Conservation (phyloP, 1,139 yeast genomes). For the Candida sojae region DNA sequence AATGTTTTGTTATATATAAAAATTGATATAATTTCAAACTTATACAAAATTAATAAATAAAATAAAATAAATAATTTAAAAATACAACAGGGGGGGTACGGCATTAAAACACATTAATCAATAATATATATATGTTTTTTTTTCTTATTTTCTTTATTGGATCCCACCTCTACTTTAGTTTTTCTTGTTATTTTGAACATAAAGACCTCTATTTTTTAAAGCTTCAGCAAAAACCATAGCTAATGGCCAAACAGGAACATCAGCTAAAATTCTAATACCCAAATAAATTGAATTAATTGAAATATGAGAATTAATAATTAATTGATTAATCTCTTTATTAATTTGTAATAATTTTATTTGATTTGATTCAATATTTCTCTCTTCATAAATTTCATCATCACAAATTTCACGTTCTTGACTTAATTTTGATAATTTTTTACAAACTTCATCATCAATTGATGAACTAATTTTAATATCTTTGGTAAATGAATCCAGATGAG, state of each 20-base stretch:
- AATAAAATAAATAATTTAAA: too few relatives aligned
- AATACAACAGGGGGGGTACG: too few relatives aligned
- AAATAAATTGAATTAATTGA: constrained; percentile 60
- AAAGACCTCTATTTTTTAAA: constrained; percentile 63
- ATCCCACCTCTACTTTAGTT: neutral
- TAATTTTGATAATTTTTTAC: constrained; percentile 9
- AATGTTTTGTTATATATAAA: too few relatives aligned
- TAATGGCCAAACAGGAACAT: constrained; percentile 83
- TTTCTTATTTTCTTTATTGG: too few relatives aligned
- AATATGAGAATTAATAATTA: constrained; percentile 42
- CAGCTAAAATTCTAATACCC: constrained; percentile 73
- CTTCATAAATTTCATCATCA: constrained; percentile 14
- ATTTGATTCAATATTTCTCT: constrained; percentile 10
- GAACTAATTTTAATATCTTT: constrained; percentile 15
- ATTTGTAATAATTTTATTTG: constrained; percentile 8
- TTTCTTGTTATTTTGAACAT: constrained; percentile 12
- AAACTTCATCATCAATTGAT: constrained; percentile 4
- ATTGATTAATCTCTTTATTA: constrained; percentile 33
- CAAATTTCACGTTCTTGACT: constrained; percentile 12
- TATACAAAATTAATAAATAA: too few relatives aligned
- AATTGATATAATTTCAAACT: too few relatives aligned
- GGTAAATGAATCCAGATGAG: constrained; percentile 58
- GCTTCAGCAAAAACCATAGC: constrained; percentile 78
- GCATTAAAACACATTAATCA: too few relatives aligned
- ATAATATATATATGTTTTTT: too few relatives aligned